Evolutionary conservation across 345 rosid genomes (phyloP), one percentile per base, ranked within the genome.

Genomic region (Linum tenue): DNA sequence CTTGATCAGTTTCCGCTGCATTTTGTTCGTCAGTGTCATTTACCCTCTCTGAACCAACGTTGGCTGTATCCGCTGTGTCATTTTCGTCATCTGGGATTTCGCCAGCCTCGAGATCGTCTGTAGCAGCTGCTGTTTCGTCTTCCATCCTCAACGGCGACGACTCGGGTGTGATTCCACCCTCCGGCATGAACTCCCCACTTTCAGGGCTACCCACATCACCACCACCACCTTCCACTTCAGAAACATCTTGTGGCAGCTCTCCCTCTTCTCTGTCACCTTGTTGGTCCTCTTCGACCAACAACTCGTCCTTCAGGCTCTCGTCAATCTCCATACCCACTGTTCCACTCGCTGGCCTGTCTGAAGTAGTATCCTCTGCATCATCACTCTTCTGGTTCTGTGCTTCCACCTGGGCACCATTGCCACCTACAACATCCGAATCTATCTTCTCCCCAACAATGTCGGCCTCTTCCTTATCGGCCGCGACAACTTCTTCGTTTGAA

Each of bases 221-320:
- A 42, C 67, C 75, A 9, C 67, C 75, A 9, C 78, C 95, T 37
- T 85, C 96, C 6, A 58, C 77, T 63, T 90, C 99, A 42, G 78
- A 65, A n/a, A 73, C 72, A 66, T 88, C 97, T 36, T 86, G 77
- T 50, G 76, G 64, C 56, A 86, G 70, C 77, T 92, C 99, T 63
- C 97, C 97, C 69, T 94, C 99, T 84, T 88, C 99, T 72, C 74
- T 86, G 71, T 94, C 99, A 10, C 79, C 76, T 59, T 60, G 61
- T 55, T 78, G 83, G 67, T 75, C 85, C 68, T 72, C 75, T n/a
- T 84, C 90, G 69, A 75, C 84, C 51, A 75, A 86, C 37, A 65
- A 60, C 64, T 69, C 86, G 70, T 79, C 88, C 73, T 69, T 77
- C 59, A 78, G 50, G 69, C 71, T 81, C 58, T 82, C 94, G 57